Evolutionary conservation across 2,329 filamentous ascomycete genomes (phyloP), one percentile per base, ranked within the genome.

Genomic region (Grosmannia serpens): DNA sequence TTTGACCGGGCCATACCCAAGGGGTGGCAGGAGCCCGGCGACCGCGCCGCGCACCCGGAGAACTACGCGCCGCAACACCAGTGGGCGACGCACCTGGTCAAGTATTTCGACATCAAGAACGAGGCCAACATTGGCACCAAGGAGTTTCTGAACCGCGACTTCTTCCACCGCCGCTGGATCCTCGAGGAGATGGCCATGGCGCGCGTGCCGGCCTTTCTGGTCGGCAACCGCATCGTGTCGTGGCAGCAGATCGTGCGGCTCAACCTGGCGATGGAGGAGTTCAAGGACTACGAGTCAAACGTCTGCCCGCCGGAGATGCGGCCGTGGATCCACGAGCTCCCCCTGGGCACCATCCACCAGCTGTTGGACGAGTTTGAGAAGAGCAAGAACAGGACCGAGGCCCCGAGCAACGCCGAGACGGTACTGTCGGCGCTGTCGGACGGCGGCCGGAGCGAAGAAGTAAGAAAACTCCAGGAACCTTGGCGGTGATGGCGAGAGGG

Each of bases 161-260:
- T 55, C 20, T 55, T 55, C 53, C 35, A 44, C 13, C 53, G 53
- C 1, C 53, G 53, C 35, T 55, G 53, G 53, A 55, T 55, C 24
- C 35, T 55, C 35, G 53, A 55, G 53, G 53, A 55, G 11, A 55
- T 55, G 53, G 53, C 53, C 53, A 55, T 55, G 53, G 53, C 53
- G 4, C 35, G 35, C 22, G 26, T 55, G 35, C 53, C 53, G 13
- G 24, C 53, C 35, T 55, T 55, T 20, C 35, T 55, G 6, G 17
- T 55, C 5, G 35, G 53, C n/a, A 24, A 55, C 29, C 22, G 22
- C 2, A 55, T 55, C n/a, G 53, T 55, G 20, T 55, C 53, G 8
- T 55, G 53, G 53, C 22, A 55, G 38, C 53, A 55, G 53, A 55
- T 55, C 26, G 24, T 55, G 11, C 53, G 53, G 11, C 53, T 55